phyloP scores from a whole-genome alignment of 768 basidiomycete genomes.

The Leccinellum albellum region DNA sequence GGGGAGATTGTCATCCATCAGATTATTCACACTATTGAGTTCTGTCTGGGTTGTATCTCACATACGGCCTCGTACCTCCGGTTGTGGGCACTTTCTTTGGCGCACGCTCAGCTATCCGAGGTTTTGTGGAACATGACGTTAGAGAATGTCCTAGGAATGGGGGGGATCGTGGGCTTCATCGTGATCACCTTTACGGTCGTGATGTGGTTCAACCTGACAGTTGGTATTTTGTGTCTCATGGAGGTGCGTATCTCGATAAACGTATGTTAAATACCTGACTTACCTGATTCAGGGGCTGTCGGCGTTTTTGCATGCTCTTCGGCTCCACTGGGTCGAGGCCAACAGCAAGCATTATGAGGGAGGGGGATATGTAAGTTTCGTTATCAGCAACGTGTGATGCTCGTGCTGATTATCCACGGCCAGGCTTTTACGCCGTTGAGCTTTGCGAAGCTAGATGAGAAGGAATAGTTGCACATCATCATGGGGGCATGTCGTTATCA shows the following conservation, averaged over 20 bases:
- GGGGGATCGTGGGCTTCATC: conserved; percentile 61
- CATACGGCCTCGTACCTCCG: conserved; percentile 93
- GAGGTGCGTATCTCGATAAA: conserved; percentile 58
- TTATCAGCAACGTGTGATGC: conserved; percentile 22
- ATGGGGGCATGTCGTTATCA: conserved; percentile 9
- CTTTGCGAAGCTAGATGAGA: conserved; percentile 42
- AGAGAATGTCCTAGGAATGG: conserved; percentile 53
- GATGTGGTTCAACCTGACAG: conserved; percentile 79
- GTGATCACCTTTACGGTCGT: conserved; percentile 45
- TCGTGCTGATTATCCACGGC: conserved; percentile 25
- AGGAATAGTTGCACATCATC: conserved; percentile 26
- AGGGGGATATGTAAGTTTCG: conserved; percentile 73
- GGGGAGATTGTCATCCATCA: conserved; percentile 96
- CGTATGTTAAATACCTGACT: conserved; percentile 16
- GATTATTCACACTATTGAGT: conserved; percentile 98
- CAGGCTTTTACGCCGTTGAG: conserved; percentile 49
- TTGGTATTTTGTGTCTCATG: conserved; percentile 86
- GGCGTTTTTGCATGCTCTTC: conserved; percentile 93
- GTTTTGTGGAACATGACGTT: conserved; percentile 91
- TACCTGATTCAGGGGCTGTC: conserved; percentile 66
- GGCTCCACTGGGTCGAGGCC: conserved; percentile 97
- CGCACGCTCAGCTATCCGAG: conserved; percentile 95
- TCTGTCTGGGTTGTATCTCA: conserved; percentile 97
- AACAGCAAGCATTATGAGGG: conserved; percentile 96
- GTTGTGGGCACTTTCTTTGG: conserved; percentile 96